A percentile compares a stretch with the other conserved stretches of the same genome.
Evolutionary conservation across 305 asterid species (phyloP).

Genomic region (Solanum hybrid): DNA sequence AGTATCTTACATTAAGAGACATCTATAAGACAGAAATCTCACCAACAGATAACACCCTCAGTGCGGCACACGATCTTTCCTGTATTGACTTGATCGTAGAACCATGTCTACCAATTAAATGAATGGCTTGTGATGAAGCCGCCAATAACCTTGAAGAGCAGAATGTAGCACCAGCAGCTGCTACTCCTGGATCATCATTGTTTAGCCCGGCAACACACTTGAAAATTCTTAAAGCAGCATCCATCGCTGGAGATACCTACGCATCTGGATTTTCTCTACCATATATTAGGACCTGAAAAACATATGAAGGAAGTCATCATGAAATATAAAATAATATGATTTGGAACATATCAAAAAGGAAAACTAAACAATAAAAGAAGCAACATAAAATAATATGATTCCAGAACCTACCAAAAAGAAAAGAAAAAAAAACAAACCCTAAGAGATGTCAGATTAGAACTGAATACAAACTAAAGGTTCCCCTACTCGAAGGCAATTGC

Average conservation of each 20-base stretch:
- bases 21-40: background rate
- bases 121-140: background rate
- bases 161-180: background rate
- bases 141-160: background rate
- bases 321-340: background rate
- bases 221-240: background rate
- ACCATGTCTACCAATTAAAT: background rate
- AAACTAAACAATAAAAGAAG: background rate
- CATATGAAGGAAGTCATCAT: background rate
- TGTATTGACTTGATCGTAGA: background rate
- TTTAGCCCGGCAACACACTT: background rate
- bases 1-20: background rate
- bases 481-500: background rate
- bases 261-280: background rate
- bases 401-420: background rate
- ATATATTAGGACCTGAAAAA: background rate
- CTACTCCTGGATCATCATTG: background rate
- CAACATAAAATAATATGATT: background rate
- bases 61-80: background rate
- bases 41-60: background rate
- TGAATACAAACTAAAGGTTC: background rate
- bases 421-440: background rate
- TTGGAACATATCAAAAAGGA: background rate
- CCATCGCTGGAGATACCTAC: background rate
- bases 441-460: background rate